Base-by-base conservation (phyloP, 2,329 filamentous ascomycete species). In the Epichloe sibirici region DNA sequence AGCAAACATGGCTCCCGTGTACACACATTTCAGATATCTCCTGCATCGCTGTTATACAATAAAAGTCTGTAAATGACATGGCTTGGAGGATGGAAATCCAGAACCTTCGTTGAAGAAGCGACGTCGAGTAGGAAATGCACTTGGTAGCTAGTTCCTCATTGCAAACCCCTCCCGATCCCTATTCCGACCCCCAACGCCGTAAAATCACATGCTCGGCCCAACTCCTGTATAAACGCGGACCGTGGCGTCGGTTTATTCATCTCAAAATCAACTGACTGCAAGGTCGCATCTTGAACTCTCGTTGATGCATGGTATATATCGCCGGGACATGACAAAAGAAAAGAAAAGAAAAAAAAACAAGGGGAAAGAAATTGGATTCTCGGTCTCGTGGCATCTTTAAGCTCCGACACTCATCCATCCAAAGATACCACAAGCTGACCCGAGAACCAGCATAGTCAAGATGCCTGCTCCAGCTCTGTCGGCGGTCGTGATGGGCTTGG, bases 391-490 rank as follows among this genome's bases (percentile, higher is more conserved):
- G 43, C 43, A 11, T 12, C 43, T 38, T 37, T 28, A 70, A 11
- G 53, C 62, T 2, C 70, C 71, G 25, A 70, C 56, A 56, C 72
- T 74, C 71, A 77, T 76, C 74, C 74, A 76, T 17, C 67, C 68
- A 56, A 75, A 75, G 35, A 72, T 65, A 25, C 69, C 69, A 13
- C 64, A 62, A 1, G 68, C 65, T 3, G 65, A 60, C 6, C 66
- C 68, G 1, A 76, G 58, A 8, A 77, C 57, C n/a, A 76, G 49
- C 23, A 71, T 64, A 5, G 74, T 77, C 17, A 76, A 48, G 40
- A 77, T 73, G 49, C 70, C 70, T 5, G 74, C 74, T 9, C 74
- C 74, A 0, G 73, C 74, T 57, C 63, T 69, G 55, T 76, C 74
- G 28, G 63, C 71, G 17, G 68, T 68, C 5, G 68, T 72, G 42